These are phyloP conservation scores for Neurospora sp. DNA, from an alignment of 495 filamentous ascomycete species.

Conservation along the genomic window DNA sequence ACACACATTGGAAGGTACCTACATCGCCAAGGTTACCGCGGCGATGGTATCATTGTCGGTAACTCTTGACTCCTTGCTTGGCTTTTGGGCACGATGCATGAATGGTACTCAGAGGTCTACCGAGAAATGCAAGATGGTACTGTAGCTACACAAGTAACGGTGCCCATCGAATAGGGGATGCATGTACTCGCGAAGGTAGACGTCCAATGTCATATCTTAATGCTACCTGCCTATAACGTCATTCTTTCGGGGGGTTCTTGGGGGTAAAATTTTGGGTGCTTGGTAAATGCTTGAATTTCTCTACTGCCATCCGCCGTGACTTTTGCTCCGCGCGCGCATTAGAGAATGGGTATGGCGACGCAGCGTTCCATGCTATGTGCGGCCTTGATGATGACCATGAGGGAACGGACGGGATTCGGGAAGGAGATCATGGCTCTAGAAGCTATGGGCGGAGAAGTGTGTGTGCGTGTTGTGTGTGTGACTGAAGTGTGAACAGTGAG, in stretches of 20 bases:
- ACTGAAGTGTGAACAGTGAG: background rate
- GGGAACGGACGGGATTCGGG: background rate
- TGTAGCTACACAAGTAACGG: background rate
- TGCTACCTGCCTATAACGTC: background rate
- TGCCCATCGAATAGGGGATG: background rate
- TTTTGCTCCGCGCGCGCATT: no score
- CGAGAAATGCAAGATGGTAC: background rate
- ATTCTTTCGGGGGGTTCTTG: background rate
- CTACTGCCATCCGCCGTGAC: no score
- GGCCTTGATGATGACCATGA: background rate
- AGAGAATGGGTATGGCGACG: no score
- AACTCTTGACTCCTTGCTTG: background rate
- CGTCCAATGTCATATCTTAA: background rate
- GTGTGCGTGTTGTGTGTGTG: background rate
- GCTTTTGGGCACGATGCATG: background rate
- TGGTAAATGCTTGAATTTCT: background rate
- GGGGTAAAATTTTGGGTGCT: background rate
- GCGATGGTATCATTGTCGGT: background rate
- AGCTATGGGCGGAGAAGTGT: background rate
- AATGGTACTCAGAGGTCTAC: background rate
- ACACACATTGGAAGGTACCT: background rate
- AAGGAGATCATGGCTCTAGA: background rate
- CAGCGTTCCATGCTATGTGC: no score
- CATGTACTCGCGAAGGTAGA: background rate
- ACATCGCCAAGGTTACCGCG: background rate